Conservation (phyloP, 78 protist species). For the Thecamonas trahens region DNA sequence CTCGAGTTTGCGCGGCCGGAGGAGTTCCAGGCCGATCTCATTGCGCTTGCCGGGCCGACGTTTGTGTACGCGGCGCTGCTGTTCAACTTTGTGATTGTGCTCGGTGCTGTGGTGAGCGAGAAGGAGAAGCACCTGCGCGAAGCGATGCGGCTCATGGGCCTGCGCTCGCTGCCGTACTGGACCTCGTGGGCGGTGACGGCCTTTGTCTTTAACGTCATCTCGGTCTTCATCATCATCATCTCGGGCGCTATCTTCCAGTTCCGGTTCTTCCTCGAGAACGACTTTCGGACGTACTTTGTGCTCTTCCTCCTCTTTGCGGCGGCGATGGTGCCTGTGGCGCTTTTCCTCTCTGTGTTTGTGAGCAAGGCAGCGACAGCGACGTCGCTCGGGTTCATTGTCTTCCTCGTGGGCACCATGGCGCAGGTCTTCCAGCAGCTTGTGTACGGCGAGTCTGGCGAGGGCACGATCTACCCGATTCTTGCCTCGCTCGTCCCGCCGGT, state of each 20-base stretch:
- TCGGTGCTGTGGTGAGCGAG: conserved; percentile 33
- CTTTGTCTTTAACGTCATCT: not conserved
- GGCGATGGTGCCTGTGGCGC: conserved; percentile 24
- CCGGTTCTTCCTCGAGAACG: conserved; percentile 35
- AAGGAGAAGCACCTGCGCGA: conserved; percentile 45
- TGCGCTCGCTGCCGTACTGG: conserved; percentile 38
- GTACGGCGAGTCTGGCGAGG: not conserved
- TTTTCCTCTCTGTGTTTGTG: conserved; percentile 15
- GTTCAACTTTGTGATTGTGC: conserved; percentile 36
- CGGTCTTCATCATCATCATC: conserved; percentile 12
- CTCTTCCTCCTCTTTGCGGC: conserved; percentile 27
- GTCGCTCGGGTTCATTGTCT: conserved; percentile 34
- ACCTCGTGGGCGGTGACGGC: conserved; percentile 26
- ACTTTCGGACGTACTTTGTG: conserved; percentile 35
- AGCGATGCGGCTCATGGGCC: conserved; percentile 57
- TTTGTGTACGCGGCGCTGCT: conserved; percentile 36
- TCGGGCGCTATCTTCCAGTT: conserved; percentile 43
- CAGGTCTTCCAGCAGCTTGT: conserved; percentile 18
- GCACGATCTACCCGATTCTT: not conserved
- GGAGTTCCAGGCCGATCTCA: not conserved
- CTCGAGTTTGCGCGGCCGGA: conserved; percentile 40
- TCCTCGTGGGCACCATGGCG: conserved; percentile 16
- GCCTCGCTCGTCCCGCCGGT: conserved; percentile 27
- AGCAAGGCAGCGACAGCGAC: conserved; percentile 3
- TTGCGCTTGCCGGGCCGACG: conserved; percentile 18